Evolutionary conservation across 352 stramenopile species (phyloP).

Genomic region (Globisporangium carolinianum): DNA sequence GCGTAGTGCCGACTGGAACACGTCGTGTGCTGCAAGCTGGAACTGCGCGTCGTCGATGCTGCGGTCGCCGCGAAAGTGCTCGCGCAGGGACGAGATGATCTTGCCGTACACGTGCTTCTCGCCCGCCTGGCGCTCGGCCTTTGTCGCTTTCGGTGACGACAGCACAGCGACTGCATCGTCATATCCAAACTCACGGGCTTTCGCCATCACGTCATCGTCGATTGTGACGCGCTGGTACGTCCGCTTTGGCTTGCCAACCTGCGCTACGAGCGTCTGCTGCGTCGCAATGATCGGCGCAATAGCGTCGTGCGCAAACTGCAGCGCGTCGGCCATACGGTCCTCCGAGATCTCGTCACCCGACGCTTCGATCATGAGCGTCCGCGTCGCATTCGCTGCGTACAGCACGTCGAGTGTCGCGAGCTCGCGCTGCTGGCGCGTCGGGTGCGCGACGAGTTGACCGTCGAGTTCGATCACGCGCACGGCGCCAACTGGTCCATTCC

Average conservation of each 20-base stretch:
- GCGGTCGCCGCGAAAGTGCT: conserved; percentile 26
- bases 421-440: conserved; percentile 64
- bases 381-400: conserved; percentile 71
- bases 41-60: conserved; percentile 42
- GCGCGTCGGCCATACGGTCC: conserved; percentile 56
- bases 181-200: conserved; percentile 50
- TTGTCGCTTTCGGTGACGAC: conserved; percentile 27
- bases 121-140: conserved; percentile 53
- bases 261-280: conserved; percentile 46
- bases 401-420: conserved; percentile 74
- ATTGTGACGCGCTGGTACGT: conserved; percentile 42
- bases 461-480: conserved; percentile 83
- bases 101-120: conserved; percentile 67
- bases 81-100: conserved; percentile 56
- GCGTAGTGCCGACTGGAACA: conserved; percentile 68
- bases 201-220: conserved; percentile 37
- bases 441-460: conserved; percentile 91
- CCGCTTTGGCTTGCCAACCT: conserved; percentile 67
- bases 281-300: conserved; percentile 50
- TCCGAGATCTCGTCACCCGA: conserved; percentile 73
- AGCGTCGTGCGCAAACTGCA: conserved; percentile 68
- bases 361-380: conserved; percentile 88
- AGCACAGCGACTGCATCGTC: conserved; percentile 35
- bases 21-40: conserved; percentile 66
- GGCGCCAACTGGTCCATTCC: conserved; percentile 84